Evolutionary conservation across 129 eudicot species (phyloP).

Genomic region (Helianthus tuberosus): DNA sequence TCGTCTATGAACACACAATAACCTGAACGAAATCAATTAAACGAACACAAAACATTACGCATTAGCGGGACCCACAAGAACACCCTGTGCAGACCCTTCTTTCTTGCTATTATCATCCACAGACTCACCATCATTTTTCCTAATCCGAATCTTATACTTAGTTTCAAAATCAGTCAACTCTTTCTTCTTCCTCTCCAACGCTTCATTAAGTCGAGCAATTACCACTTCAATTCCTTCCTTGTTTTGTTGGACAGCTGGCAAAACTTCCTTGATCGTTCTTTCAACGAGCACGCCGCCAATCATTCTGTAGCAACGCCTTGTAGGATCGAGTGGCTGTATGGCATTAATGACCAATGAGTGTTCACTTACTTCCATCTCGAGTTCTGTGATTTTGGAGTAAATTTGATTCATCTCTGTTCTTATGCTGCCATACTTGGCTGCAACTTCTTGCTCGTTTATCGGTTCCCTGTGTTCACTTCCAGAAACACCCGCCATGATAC

Average conservation of each 20-base stretch:
- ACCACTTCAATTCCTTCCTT: constrained; percentile 94
- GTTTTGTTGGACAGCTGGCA: constrained; percentile 89
- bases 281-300: constrained; percentile 98
- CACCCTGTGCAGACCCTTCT: constrained; percentile 96
- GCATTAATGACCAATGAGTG: constrained; percentile 89
- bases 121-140: constrained; percentile 67
- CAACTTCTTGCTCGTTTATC: constrained; percentile 92
- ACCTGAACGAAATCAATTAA: constrained; percentile 3
- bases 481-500: constrained; percentile 54
- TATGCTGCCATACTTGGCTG: constrained; percentile 69
- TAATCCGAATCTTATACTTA: constrained; percentile 78
- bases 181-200: constrained; percentile 82
- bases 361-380: constrained; percentile 95
- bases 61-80: constrained; percentile 88
- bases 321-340: constrained; percentile 78
- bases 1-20: constrained; percentile 7
- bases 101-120: constrained; percentile 71
- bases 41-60: constrained; percentile 29
- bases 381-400: constrained; percentile 91
- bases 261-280: constrained; percentile 90
- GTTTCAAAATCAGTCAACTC: constrained; percentile 85
- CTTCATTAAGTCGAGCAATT: constrained; percentile 71
- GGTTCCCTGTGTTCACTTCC: constrained; percentile 61
- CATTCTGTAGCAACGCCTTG: constrained; percentile 89
- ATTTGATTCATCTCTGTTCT: constrained; percentile 78